Base-by-base conservation (phyloP, 306 rosid species). In the Lathyrus oleraceus region DNA sequence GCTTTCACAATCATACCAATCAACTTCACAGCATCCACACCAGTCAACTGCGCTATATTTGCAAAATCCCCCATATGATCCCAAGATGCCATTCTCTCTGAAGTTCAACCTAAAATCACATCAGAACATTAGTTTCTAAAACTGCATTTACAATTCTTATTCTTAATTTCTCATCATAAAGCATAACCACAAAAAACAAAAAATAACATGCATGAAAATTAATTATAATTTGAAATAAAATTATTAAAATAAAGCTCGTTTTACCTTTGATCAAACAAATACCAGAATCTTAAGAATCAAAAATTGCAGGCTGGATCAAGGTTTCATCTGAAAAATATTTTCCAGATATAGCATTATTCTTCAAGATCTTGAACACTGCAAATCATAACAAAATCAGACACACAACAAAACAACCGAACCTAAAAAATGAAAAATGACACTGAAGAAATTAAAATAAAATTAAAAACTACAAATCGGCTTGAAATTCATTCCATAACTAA, bases 41-140 rank as follows among this genome's bases (percentile, higher is more conserved):
- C 99, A 39, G 97, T 85, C 71, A 94, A 83, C 58, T 94, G 97
- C 25, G 96, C 96, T 27, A 94, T 76, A 82, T 69, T 94, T 16
- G 99, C 99, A 14, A 91, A 65, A 2, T 94, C 97, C 69, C 99
- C 97, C 70, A 94, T 49, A 9, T 85, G 80, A 1, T 92, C 98
- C 92, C 96, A 92, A 5, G 93, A 70, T 56, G 88, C 93, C 96
- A 85, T 87, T 20, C 69, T 71, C 61, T 73, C 69, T 74, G 79
- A 25, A 48, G 63, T 76, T 67, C 70, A 84, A 73, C 65, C 79
- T 66, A 61, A 54, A 73, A 60, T 36, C 58, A 73, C 19, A 65
- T 59, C 64, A 53, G 0, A 56, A 4, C 47, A 57, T 69, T 68
- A 60, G 9, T 17, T 32, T 57, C 54, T 53, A 69, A 69, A 63